Evolutionary conservation across 768 basidiomycete species (phyloP), one percentile per base, ranked within the genome.

Genomic region (Agrocybe pediades): DNA sequence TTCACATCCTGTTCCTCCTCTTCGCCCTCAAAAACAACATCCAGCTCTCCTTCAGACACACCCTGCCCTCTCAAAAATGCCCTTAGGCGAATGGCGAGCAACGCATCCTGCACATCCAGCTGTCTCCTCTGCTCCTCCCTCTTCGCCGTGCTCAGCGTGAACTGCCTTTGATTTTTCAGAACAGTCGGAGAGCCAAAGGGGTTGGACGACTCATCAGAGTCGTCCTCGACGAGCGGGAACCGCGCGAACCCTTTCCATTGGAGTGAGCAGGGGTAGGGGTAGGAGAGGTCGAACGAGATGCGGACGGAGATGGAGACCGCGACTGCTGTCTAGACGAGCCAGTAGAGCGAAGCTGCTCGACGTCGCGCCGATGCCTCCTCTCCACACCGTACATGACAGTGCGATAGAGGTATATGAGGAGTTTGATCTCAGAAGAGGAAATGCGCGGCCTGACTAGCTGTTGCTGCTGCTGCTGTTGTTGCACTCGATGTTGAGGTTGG

Each of bases 101-200:
- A 47, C 5, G 63, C 62, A 41, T 67, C 65, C 29, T 67, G 65
- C 17, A 67, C 64, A 11, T 67, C 62, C 4, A 63, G 48, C 39
- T 62, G 60, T 0, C 59, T 54, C n/a, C 55, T 49, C 19, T 45
- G 26, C 48, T 51, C 33, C 13, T 11, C 33, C n/a, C n/a, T n/a
- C n/a, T 13, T 5, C 4, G 33, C 33, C 3, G 4, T 3, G 33
- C 33, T 36, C 13, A 15, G n/a, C n/a, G 33, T 36, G 33, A 15
- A 36, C 11, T 36, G 11, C 11, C 3, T 36, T n/a, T 4, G 5
- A 11, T 36, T 36, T 36, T 36, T n/a, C 11, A 15, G 13, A 11
- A 15, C 3, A 11, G 7, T 30, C 29, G 29, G 8, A 15, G 7
- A 7, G 29, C 8, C 7, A 7, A 7, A 7, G 29, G 29, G 29